A percentile compares a stretch with the other conserved stretches of the same genome.
Conservation (phyloP, 2,329 filamentous ascomycete genomes). For the Diplodia corticola region DNA sequence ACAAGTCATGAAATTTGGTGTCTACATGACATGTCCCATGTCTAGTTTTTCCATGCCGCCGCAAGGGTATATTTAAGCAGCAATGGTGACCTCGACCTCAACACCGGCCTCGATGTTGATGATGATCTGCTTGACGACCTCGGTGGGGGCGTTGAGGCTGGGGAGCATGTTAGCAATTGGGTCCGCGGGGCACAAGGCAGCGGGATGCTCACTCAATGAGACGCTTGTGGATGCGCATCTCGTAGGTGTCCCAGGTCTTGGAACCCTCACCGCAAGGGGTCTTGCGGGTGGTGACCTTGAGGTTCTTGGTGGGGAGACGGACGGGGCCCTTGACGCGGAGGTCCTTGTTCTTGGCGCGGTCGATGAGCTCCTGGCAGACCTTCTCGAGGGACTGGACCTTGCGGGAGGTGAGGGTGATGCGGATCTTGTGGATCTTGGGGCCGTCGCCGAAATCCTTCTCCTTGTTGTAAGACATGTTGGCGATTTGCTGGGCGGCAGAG, state of each 20-base stretch:
- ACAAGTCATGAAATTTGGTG: constrained; percentile 11
- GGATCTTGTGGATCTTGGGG: constrained; percentile 97
- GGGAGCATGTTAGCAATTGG: neutral
- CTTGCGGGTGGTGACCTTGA: constrained; percentile 98
- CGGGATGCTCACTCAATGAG: constrained; percentile 74
- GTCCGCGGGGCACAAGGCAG: neutral
- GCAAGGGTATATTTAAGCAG: constrained; percentile 58
- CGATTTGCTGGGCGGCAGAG: constrained; percentile 23
- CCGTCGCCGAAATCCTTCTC: constrained; percentile 91
- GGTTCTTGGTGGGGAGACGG: constrained; percentile 93
- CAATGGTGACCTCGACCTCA: constrained; percentile 91
- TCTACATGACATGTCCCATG: constrained; percentile 19
- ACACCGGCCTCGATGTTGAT: constrained; percentile 94
- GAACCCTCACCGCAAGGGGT: constrained; percentile 99
- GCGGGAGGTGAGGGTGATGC: constrained; percentile 93
- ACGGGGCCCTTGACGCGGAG: constrained; percentile 98
- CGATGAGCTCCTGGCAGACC: constrained; percentile 95
- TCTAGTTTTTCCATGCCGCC: constrained; percentile 2
- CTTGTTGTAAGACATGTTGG: constrained; percentile 62
- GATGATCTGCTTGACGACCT: constrained; percentile 96
- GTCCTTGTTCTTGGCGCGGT: constrained; percentile 98
- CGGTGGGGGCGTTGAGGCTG: constrained; percentile 91
- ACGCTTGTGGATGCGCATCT: constrained; percentile 99
- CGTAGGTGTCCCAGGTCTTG: constrained; percentile 99
- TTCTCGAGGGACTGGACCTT: constrained; percentile 94